A percentile compares a stretch with the other conserved stretches of the same genome.
Conservation (phyloP, 257 asterid genomes). For the Galeopsis tetrahit region DNA sequence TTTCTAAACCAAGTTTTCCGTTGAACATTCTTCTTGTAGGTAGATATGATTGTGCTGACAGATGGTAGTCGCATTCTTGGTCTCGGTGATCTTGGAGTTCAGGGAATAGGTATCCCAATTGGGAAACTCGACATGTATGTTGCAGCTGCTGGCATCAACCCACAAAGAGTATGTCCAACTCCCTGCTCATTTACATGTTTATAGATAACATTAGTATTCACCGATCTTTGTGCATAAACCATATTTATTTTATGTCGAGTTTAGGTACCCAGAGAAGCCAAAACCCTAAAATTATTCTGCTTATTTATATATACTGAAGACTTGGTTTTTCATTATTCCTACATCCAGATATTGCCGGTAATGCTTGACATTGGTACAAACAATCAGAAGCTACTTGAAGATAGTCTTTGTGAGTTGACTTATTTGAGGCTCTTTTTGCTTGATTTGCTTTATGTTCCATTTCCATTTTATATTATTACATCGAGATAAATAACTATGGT, state of each 20-base stretch:
- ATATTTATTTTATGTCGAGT: slow-evolving; percentile 8
- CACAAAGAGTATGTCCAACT: slow-evolving; percentile 77
- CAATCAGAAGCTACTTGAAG: slow-evolving; percentile 89
- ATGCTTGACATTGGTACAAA: slow-evolving; percentile 99
- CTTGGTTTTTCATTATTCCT: slow-evolving; percentile 27
- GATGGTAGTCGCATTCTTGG: slow-evolving; percentile 99
- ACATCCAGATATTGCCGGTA: slow-evolving; percentile 84
- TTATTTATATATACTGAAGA: slow-evolving; percentile 18
- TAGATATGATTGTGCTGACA: slow-evolving; percentile 97
- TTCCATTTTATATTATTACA: slow-evolving; percentile 25
- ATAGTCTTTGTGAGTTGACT: slow-evolving; percentile 87
- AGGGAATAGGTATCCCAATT: slow-evolving; percentile 97
- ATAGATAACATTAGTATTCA: slow-evolving; percentile 22
- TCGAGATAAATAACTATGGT: neutral
- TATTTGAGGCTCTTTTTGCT: slow-evolving; percentile 21
- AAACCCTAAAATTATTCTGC: slow-evolving; percentile 14
- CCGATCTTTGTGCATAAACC: slow-evolving; percentile 10
- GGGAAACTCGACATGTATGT: slow-evolving; percentile 99
- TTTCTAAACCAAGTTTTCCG: slow-evolving; percentile 29
- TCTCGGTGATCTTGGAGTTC: slow-evolving; percentile 99
- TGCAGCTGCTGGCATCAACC: slow-evolving; percentile 99
- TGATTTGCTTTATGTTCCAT: slow-evolving; percentile 17
- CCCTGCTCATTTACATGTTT: slow-evolving; percentile 25
- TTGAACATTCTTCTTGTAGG: slow-evolving; percentile 56
- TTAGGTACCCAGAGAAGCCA: slow-evolving; percentile 24